Base-by-base conservation (phyloP, 2,329 filamentous ascomycete species). In the Phialophora verrucosa region DNA sequence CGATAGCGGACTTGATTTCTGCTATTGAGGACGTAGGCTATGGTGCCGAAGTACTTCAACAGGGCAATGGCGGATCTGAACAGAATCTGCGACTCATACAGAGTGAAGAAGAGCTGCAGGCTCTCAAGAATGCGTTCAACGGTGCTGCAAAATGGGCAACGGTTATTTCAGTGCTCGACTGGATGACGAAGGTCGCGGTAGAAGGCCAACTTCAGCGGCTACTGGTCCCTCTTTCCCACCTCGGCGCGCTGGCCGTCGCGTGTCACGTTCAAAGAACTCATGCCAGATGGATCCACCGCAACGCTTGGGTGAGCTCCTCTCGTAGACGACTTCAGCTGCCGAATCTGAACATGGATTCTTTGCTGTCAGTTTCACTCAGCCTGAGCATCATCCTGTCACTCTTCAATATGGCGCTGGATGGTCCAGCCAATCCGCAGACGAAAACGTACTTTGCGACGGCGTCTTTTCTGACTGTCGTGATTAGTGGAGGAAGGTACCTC, bases 361-460 rank as follows among this genome's bases (percentile, higher is more conserved):
- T 69, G 8, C 29, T 67, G 4, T 65, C 64, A 25, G 35, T 67
- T 20, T 69, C 67, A 6, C 54, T 69, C 10, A 10, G 64, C 14
- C 42, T 69, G 4, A 62, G 67, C 27, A 55, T 69, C 8, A 20
- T 17, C 4, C 47, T 69, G 29, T 69, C 67, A 3, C 38, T 69
- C 12, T 69, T 69, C 64, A 67, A 69, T 44, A 56, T 69, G 27
- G 31, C 14, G 1, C 59, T 69, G 8, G 11, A 56, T 35, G 67
- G 58, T 6, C 31, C 64, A 10, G 47, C 47, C 2, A 44, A 31
- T 31, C 29, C 50, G 2, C 32, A 38, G 7, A 54, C 57, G n/a
- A 63, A 58, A 31, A 69, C 67, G 7, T 67, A 67, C 50, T 69
- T 67, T 44, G 49, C 65, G 10, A 67, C 67, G 3, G 62, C 57